Evolutionary conservation across 192 early-diverging fungal species (phyloP), one percentile per base, ranked within the genome.

Genomic region (Chytriomyces sp.): DNA sequence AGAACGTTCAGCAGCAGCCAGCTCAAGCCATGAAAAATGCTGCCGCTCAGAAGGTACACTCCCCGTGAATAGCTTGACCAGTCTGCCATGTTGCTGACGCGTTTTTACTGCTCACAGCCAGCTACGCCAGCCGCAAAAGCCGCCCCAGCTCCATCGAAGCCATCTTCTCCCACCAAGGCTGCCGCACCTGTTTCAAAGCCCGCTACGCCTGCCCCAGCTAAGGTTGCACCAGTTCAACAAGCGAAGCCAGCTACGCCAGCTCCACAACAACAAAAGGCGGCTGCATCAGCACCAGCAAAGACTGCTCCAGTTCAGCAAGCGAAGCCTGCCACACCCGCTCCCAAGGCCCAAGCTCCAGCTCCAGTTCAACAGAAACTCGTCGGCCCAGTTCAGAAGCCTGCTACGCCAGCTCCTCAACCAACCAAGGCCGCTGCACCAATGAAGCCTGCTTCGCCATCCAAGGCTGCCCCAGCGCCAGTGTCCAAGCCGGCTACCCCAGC

Each of bases 1-100:
- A 75, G 62, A 75, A 65, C 49, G 73, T 75, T 53, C 47, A 50
- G 13, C 73, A 75, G 47, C 61, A 64, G 45, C 64, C 73, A 28
- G 61, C 73, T 24, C 43, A 65, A 64, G 66, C 64, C 48, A 64
- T 64, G 45, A 75, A 75, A 44, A 16, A 43, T 11, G 61, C 73
- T 24, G 47, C 64, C 16, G 63, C 7, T 35, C 73, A 75, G 45
- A 75, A 75, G 64, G 73, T 66, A 45, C 3, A 61, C 53, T 8
- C 65, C 45, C 16, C 35, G 10, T 46, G 43, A 64, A 20, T 24
- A 28, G n/a, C 4, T 64, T 64, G 13, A 47, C 3, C 20, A 57
- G 2, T 67, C 3, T 44, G 28, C 35, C 11, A 28, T 44, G 10
- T 67, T 44, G 43, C 23, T 46, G 11, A 28, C 66, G 16, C 16